phyloP scores from a whole-genome alignment of 495 filamentous ascomycete genomes.

The Neohortaea acidophila region DNA sequence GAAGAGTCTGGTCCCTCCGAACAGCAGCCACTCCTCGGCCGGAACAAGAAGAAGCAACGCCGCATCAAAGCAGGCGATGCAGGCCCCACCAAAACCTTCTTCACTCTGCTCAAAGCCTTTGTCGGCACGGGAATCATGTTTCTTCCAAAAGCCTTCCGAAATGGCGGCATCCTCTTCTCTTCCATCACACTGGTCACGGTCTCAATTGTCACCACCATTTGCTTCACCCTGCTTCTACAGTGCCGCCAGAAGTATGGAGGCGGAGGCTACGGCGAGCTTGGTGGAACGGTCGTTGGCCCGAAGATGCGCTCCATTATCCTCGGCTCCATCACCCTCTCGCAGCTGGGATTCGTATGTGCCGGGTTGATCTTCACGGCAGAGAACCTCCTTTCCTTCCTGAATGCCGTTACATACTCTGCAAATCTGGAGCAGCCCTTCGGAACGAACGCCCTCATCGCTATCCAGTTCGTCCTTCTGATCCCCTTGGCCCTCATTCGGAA shows the following conservation, averaged over 20 bases:
- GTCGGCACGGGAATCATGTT: conserved; percentile 56
- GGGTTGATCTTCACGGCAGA: conserved; percentile 53
- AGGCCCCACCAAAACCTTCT: conserved; percentile 47
- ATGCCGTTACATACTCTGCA: conserved; percentile 49
- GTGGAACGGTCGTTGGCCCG: conserved; percentile 36
- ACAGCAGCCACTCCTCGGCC: conserved; percentile 37
- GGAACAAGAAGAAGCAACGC: conserved; percentile 31
- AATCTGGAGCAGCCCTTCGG: conserved; percentile 10
- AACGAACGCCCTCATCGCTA: conserved; percentile 34
- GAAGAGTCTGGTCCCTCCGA: conserved; percentile 24
- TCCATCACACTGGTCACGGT: conserved; percentile 42
- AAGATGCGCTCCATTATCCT: conserved; percentile 40
- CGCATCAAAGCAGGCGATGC: conserved; percentile 37
- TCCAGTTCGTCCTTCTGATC: conserved; percentile 41
- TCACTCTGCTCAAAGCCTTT: conserved; percentile 51
- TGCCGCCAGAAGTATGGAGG: conserved; percentile 37
- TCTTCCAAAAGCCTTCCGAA: conserved; percentile 50
- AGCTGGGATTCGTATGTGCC: conserved; percentile 52
- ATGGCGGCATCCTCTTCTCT: conserved; percentile 53
- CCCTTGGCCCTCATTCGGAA: conserved; percentile 48
- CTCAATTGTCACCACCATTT: conserved; percentile 40
- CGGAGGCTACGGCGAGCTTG: conserved; percentile 49
- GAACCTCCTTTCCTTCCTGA: conserved; percentile 42
- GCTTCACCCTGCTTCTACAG: conserved; percentile 47
- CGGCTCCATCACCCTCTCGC: conserved; percentile 45